These are phyloP conservation scores for Apiotrichum gamsii DNA, from an alignment of 1,284 basidiomycete species.

Conservation along the genomic window DNA sequence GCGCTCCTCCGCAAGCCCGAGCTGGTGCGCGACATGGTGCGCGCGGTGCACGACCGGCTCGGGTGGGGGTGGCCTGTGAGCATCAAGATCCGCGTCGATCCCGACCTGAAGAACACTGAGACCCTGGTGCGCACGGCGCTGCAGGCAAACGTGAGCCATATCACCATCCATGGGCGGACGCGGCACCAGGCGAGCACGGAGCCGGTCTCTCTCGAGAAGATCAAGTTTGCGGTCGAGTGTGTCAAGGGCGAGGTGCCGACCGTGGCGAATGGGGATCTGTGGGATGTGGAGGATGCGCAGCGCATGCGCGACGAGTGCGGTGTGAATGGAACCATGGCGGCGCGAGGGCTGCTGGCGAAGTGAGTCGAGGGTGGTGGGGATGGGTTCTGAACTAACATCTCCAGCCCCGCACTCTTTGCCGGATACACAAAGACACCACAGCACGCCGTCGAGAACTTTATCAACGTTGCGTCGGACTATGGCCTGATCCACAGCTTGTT, in stretches of 20 bases:
- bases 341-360: slow-evolving; percentile 57
- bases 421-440: slow-evolving; percentile 52
- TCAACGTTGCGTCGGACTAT: slow-evolving; percentile 49
- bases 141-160: slow-evolving; percentile 43
- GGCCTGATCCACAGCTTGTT: slow-evolving; percentile 53
- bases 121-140: slow-evolving; percentile 51
- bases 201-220: slow-evolving; percentile 52
- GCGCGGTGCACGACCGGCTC: slow-evolving; percentile 52
- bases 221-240: slow-evolving; percentile 53
- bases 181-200: slow-evolving; percentile 53
- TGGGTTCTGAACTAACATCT: not conserved
- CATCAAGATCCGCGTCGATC: slow-evolving; percentile 57
- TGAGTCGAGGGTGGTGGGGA: slow-evolving; percentile 36
- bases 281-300: slow-evolving; percentile 50
- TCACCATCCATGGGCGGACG: slow-evolving; percentile 57
- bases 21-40: slow-evolving; percentile 54
- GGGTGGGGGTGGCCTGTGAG: slow-evolving; percentile 54
- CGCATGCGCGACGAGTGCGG: slow-evolving; percentile 50
- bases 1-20: slow-evolving; percentile 56
- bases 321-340: slow-evolving; percentile 56
- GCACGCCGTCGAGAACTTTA: slow-evolving; percentile 52
- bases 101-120: slow-evolving; percentile 51
- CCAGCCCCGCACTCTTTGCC: slow-evolving; percentile 52
- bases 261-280: slow-evolving; percentile 57
- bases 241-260: slow-evolving; percentile 52